A percentile compares a stretch with the other conserved stretches of the same genome.
Conservation (phyloP, 768 basidiomycete species). For the Xerocomellus dryophilus region DNA sequence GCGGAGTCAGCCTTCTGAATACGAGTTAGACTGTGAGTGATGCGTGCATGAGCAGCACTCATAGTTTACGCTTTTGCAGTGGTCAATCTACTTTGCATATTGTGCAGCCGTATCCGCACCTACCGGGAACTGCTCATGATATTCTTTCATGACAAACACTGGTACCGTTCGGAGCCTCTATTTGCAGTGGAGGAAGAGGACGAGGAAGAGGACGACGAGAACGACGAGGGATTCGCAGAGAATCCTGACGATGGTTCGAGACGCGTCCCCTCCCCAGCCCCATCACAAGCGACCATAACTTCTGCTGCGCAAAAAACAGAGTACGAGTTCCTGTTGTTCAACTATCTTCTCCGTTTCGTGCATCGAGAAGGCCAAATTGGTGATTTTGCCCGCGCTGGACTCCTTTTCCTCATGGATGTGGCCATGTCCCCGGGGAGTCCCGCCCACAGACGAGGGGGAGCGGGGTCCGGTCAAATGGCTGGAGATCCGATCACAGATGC, state of each 20-base stretch:
- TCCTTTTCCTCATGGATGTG: slow-evolving; percentile 93
- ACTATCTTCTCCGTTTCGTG: slow-evolving; percentile 91
- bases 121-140: slow-evolving; percentile 91
- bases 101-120: slow-evolving; percentile 89
- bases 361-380: slow-evolving; percentile 93
- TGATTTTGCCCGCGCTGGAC: slow-evolving; percentile 87
- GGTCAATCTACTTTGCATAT: slow-evolving; percentile 86
- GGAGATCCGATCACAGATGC: slow-evolving; percentile 80
- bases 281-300: slow-evolving; percentile 56
- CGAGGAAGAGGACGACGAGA: slow-evolving; percentile 55
- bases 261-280: slow-evolving; percentile 53
- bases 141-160: slow-evolving; percentile 94
- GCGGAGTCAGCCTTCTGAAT: slow-evolving; percentile 76
- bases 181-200: slow-evolving; percentile 76
- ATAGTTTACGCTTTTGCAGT: slow-evolving; percentile 45
- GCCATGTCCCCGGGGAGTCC: slow-evolving; percentile 82
- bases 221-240: slow-evolving; percentile 22
- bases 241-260: slow-evolving; percentile 9
- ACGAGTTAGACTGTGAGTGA: slow-evolving; percentile 79
- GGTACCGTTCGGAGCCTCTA: slow-evolving; percentile 74
- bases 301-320: slow-evolving; percentile 68
- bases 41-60: neutral
- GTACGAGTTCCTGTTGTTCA: slow-evolving; percentile 94
- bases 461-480: slow-evolving; percentile 11
- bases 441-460: slow-evolving; percentile 39